Base-by-base conservation (phyloP, 2,329 filamentous ascomycete genomes). In the Fusarium nematophilum region DNA sequence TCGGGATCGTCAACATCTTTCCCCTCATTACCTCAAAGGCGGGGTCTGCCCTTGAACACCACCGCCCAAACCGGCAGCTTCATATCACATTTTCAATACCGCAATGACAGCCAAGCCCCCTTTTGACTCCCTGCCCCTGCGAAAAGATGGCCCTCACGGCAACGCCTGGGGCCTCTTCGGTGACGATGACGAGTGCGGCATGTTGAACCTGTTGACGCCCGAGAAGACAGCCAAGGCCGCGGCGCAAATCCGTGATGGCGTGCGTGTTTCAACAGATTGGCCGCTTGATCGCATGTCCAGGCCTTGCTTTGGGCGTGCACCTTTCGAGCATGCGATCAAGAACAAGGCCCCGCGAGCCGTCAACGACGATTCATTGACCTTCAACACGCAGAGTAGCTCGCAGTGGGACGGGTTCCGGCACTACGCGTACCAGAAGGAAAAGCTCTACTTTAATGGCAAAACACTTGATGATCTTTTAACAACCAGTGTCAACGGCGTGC, bases 101-200 rank as follows among this genome's bases (percentile, higher is more conserved):
- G 5, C 3, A 13, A 62, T 62, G 59, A 2, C 54, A 2, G 4
- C 18, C 2, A 62, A 63, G 23, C 71, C 72, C 0, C 44, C 70
- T 0, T 84, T 83, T 57, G 72, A 79, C 6, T 71, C 76, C 3
- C 78, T 86, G 1, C 83, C 83, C 0, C 74, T 86, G 1, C 76
- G 77, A 51, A 79, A 80, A 39, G 69, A 76, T 51, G 82, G 81
- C 0, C 82, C 83, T 6, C 75, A 71, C 3, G 80, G 81, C 7
- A 86, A 86, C 52, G 81, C 84, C 6, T 86, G 84, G 84, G 82
- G 82, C 1, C 77, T 84, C 5, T 85, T 82, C 57, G 83, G 83
- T 3, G 65, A 73, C 5, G 52, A 74, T 3, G 83, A 86, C 54
- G 73, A 85, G 59, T 74, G 83, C 9, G 84, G 84, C 18, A 83